Percentiles rank a stretch among this genome's conserved stretches.
Evolutionary conservation across 75 land plant genomes (phyloP).

Genomic region (Picea sitchensis): DNA sequence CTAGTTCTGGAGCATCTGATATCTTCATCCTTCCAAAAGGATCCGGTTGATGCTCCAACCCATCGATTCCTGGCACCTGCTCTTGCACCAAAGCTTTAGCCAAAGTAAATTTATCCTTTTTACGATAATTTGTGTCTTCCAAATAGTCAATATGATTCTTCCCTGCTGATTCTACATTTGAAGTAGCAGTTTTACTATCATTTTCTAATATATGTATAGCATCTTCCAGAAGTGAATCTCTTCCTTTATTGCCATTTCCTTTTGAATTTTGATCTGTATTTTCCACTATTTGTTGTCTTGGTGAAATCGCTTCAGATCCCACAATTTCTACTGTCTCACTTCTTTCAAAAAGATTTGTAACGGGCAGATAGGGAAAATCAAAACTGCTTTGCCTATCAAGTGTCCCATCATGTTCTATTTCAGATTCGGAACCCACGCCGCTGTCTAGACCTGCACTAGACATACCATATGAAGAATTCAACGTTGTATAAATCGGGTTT

Average conservation of each 20-base stretch:
- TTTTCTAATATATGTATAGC: not conserved
- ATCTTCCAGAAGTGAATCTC: conserved; percentile 4
- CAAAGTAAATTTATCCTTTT: not conserved
- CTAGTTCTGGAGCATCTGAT: conserved; percentile 32
- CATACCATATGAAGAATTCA: conserved; percentile 18
- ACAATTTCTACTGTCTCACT: conserved; percentile 19
- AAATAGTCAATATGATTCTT: not conserved
- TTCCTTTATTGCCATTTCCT: not conserved
- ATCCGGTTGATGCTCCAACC: conserved; percentile 11
- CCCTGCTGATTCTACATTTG: not conserved
- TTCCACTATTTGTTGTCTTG: conserved; percentile 4
- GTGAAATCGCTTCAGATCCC: conserved; percentile 8
- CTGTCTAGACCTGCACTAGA: conserved; percentile 22
- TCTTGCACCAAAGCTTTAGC: conserved; percentile 19
- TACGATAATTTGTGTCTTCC: not conserved
- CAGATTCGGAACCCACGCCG: conserved; percentile 15
- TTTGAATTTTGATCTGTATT: conserved; percentile 13
- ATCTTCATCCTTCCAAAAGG: conserved; percentile 26
- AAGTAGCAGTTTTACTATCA: not conserved
- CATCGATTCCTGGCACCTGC: conserved; percentile 8
- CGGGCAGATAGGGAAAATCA: conserved; percentile 65
- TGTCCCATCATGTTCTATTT: conserved; percentile 14
- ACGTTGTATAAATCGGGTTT: conserved; percentile 30
- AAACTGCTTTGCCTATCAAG: conserved; percentile 22
- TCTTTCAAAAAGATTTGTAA: conserved; percentile 51